phyloP scores from a whole-genome alignment of 768 basidiomycete genomes.

The Pholiota molesta region DNA sequence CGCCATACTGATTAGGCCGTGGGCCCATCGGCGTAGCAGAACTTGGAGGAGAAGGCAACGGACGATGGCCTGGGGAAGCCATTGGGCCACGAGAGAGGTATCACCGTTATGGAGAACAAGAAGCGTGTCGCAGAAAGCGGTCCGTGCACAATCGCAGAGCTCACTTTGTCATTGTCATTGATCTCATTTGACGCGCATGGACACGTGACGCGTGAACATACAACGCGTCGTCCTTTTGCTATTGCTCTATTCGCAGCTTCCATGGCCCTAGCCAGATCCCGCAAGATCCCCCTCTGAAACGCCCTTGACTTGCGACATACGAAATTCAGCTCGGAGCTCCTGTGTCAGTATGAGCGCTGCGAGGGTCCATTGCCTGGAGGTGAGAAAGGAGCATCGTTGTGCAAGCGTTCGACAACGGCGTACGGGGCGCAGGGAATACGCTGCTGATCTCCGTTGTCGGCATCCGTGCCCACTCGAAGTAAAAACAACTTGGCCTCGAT shows the following conservation, averaged over 20 bases:
- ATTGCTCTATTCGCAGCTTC: background rate
- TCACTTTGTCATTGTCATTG: conserved; percentile 10
- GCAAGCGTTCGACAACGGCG: background rate
- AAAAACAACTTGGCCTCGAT: background rate
- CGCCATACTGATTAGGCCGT: conserved; percentile 30
- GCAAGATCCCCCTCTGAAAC: background rate
- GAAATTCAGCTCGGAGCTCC: background rate
- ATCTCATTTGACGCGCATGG: conserved; percentile 1
- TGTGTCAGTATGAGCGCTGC: background rate
- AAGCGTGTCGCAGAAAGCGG: background rate
- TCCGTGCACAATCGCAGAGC: background rate
- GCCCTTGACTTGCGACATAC: background rate
- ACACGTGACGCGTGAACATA: conserved; percentile 6
- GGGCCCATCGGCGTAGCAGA: conserved; percentile 16
- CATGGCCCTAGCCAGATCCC: too few relatives aligned
- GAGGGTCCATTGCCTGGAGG: background rate
- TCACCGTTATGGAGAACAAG: background rate
- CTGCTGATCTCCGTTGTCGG: conserved; percentile 2
- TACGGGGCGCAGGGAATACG: background rate
- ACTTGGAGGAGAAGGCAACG: conserved; percentile 30
- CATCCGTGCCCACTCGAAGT: background rate
- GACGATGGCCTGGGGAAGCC: conserved; percentile 27
- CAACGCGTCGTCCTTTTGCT: background rate
- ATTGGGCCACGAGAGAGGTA: conserved; percentile 13
- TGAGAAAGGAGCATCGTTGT: background rate